phyloP scores from a whole-genome alignment of 1,284 basidiomycete genomes.

The Meripilus lineatus region DNA sequence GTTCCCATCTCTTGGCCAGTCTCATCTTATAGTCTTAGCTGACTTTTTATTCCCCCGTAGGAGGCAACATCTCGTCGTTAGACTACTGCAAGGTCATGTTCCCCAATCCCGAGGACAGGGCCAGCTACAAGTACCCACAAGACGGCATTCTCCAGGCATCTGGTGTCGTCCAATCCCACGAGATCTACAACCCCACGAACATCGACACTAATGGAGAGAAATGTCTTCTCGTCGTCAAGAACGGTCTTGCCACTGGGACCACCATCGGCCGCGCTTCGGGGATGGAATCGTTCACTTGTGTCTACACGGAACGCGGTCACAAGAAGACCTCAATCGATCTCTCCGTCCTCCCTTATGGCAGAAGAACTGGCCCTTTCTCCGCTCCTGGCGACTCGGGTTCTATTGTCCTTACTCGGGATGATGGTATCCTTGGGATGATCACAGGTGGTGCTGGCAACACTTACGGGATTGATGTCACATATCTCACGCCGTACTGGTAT shows the following conservation, averaged over 20 bases:
- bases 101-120: constrained; percentile 21
- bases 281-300: constrained; percentile 21
- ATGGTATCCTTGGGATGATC: constrained; percentile 23
- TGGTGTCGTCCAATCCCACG: constrained; percentile 15
- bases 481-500: constrained; percentile 24
- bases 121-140: constrained; percentile 20
- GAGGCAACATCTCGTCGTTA: constrained; percentile 19
- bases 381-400: constrained; percentile 20
- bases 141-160: constrained; percentile 24
- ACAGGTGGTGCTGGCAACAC: constrained; percentile 20
- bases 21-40: constrained; percentile 16
- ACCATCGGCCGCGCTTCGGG: constrained; percentile 26
- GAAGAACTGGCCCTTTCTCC: constrained; percentile 22
- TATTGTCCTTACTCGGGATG: constrained; percentile 20
- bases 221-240: constrained; percentile 23
- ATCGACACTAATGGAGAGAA: constrained; percentile 28
- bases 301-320: constrained; percentile 15
- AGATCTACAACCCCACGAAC: constrained; percentile 21
- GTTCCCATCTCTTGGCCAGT: constrained; percentile 15
- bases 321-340: constrained; percentile 15
- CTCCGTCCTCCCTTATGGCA: constrained; percentile 11
- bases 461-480: constrained; percentile 20
- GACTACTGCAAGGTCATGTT: constrained; percentile 26
- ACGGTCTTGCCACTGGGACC: constrained; percentile 15
- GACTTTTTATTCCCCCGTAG: constrained; percentile 16